Percentiles rank a stretch among this genome's conserved stretches.
Conservation (phyloP, 176 grass and related monocot genomes). For the Eleusine indica region DNA sequence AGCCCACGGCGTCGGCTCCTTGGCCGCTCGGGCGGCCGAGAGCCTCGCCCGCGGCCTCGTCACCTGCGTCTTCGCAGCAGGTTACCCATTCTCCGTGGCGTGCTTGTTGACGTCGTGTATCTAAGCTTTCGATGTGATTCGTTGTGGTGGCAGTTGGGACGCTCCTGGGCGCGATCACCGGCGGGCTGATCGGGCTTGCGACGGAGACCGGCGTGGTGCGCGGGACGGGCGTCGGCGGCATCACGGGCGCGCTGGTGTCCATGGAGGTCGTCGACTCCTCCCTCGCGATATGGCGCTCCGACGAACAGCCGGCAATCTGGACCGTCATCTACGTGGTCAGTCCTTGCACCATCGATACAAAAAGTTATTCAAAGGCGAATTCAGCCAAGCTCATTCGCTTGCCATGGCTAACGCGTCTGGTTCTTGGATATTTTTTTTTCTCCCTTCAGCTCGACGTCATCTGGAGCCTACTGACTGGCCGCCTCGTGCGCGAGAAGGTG, state of each 20-base stretch:
- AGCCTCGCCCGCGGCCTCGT: constrained; percentile 48
- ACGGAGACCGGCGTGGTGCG: constrained; percentile 66
- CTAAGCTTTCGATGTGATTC: neutral
- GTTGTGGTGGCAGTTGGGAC: constrained; percentile 43
- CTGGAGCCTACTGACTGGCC: constrained; percentile 63
- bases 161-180: constrained; percentile 58
- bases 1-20: neutral
- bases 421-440: neutral
- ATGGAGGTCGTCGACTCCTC: constrained; percentile 63
- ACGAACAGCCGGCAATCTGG: constrained; percentile 49
- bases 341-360: neutral
- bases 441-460: constrained; percentile 52
- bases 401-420: neutral
- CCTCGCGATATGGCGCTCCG: constrained; percentile 53
- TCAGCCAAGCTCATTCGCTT: neutral
- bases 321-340: constrained; percentile 60
- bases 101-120: too few species aligned
- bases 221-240: constrained; percentile 51
- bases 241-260: constrained; percentile 62
- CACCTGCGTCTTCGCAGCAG: constrained; percentile 60
- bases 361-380: neutral
- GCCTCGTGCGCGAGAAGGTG: constrained; percentile 65
- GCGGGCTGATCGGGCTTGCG: constrained; percentile 63
- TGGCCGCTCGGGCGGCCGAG: constrained; percentile 36
- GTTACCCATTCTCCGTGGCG: neutral